These are phyloP conservation scores for Symbiotaphrina buchneri DNA, from an alignment of 495 filamentous ascomycete genomes.

Conservation along the genomic window DNA sequence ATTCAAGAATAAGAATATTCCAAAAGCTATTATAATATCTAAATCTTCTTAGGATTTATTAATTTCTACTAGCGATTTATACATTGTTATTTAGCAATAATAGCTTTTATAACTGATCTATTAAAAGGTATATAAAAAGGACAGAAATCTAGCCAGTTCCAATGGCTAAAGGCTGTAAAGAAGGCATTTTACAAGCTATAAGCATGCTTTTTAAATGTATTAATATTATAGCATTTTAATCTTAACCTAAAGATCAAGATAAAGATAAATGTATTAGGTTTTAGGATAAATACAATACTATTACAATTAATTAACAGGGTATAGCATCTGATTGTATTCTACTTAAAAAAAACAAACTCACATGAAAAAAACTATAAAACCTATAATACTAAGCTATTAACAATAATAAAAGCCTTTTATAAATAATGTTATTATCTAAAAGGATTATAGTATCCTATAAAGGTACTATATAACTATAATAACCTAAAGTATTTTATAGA, in stretches of 20 bases:
- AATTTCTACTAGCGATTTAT: no score
- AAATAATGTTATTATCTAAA: conserved; percentile 8
- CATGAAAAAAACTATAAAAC: conserved; percentile 10
- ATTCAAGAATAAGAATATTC: conserved; percentile 7
- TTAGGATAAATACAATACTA: no score
- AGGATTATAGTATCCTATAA: conserved; percentile 11
- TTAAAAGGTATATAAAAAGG: conserved; percentile 4
- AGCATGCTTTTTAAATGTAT: conserved; percentile 3
- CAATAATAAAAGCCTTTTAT: no score
- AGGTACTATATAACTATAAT: no score
- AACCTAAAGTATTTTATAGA: no score
- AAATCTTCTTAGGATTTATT: conserved; percentile 8
- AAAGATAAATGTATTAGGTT: conserved; percentile 6
- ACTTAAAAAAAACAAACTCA: conserved; percentile 6
- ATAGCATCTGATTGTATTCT: conserved; percentile 4
- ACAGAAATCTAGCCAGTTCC: conserved; percentile 2
- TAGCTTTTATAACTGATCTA: conserved; percentile 5
- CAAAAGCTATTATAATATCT: conserved; percentile 5
- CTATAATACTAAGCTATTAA: conserved; percentile 10
- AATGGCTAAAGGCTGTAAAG: conserved; percentile 3
- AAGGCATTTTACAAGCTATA: conserved; percentile 5
- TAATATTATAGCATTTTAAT: conserved; percentile 6
- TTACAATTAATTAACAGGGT: conserved; percentile 3
- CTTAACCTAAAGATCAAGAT: conserved; percentile 2
- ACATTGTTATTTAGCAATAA: conserved; percentile 7